Conservation (phyloP, 352 stramenopile species). For the Phytophthora chlamydospora region DNA sequence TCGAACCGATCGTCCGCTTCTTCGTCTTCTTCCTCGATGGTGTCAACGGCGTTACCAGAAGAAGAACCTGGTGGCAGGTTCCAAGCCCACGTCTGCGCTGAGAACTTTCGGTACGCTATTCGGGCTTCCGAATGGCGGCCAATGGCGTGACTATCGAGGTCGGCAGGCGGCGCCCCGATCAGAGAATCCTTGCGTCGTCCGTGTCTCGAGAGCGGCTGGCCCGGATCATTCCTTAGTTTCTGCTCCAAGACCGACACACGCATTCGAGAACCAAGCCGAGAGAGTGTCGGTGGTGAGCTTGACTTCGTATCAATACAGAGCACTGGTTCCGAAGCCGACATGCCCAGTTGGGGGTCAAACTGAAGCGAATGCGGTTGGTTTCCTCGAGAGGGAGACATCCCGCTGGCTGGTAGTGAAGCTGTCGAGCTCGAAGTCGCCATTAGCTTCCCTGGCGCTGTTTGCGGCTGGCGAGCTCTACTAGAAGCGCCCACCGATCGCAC, state of each 20-base stretch:
- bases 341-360: neutral
- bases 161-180: slow-evolving; percentile 40
- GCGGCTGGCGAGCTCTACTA: slow-evolving; percentile 8
- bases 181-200: slow-evolving; percentile 37
- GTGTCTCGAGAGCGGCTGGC: slow-evolving; percentile 11
- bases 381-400: slow-evolving; percentile 8
- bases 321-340: slow-evolving; percentile 21
- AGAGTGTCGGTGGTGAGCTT: slow-evolving; percentile 9
- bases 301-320: slow-evolving; percentile 5
- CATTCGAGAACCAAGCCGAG: slow-evolving; percentile 16
- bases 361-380: slow-evolving; percentile 2
- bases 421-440: slow-evolving; percentile 12
- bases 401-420: slow-evolving; percentile 6
- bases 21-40: slow-evolving; percentile 22
- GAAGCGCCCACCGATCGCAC: slow-evolving; percentile 11
- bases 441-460: slow-evolving; percentile 27
- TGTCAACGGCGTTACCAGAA: slow-evolving; percentile 21
- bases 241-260: slow-evolving; percentile 29
- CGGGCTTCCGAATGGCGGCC: slow-evolving; percentile 60
- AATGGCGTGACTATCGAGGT: slow-evolving; percentile 35
- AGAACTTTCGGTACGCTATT: slow-evolving; percentile 51
- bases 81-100: slow-evolving; percentile 68
- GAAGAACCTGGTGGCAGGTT: slow-evolving; percentile 16
- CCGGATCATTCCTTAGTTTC: slow-evolving; percentile 17
- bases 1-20: slow-evolving; percentile 31